Evolutionary conservation across 164 flowering plant genomes (phyloP).

Genomic region (Cinnamomum chago): DNA sequence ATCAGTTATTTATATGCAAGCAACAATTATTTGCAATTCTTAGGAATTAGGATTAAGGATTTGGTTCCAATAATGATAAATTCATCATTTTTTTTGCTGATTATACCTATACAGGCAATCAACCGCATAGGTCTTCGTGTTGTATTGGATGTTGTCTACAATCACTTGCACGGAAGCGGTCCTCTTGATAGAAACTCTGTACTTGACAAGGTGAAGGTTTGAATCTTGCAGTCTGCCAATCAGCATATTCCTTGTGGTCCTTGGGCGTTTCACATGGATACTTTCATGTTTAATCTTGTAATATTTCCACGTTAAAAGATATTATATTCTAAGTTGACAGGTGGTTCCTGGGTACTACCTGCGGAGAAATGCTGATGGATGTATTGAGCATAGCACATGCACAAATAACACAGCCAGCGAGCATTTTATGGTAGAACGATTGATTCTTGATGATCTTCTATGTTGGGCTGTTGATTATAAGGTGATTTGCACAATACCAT

Average conservation of each 20-base stretch:
- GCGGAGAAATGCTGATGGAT: constrained; percentile 72
- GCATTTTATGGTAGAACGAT: constrained; percentile 89
- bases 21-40: constrained; percentile 37
- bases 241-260: not conserved
- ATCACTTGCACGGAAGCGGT: constrained; percentile 87
- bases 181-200: constrained; percentile 76
- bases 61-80: not conserved
- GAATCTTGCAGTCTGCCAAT: constrained; percentile 7
- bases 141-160: constrained; percentile 93
- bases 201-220: constrained; percentile 74
- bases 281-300: not conserved
- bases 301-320: not conserved
- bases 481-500: constrained; percentile 34
- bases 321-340: constrained; percentile 26
- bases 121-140: constrained; percentile 77
- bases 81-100: not conserved
- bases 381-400: constrained; percentile 81
- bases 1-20: not conserved
- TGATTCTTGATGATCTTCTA: constrained; percentile 80
- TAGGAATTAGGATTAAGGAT: not conserved
- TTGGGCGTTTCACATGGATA: not conserved
- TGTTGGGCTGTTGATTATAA: constrained; percentile 83
- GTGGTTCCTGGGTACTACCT: constrained; percentile 97
- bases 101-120: constrained; percentile 52
- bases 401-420: constrained; percentile 91